phyloP scores from a whole-genome alignment of 1,139 yeast genomes.

The Kurtzmaniella quercitrusa region DNA sequence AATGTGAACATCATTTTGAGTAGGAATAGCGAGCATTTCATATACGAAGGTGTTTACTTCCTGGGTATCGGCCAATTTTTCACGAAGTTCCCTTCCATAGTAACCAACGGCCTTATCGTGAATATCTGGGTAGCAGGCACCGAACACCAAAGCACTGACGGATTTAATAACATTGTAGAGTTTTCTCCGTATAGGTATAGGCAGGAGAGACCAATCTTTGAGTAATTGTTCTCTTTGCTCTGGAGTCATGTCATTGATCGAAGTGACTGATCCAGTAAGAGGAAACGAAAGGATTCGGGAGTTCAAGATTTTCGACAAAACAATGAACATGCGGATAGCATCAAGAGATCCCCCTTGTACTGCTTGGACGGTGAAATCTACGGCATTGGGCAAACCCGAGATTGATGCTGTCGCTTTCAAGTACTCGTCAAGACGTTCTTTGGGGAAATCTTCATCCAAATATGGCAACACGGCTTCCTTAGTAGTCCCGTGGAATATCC shows the following conservation, averaged over 20 bases:
- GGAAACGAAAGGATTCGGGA: constrained; percentile 33
- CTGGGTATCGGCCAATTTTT: constrained; percentile 24
- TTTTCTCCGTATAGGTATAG: constrained; percentile 24
- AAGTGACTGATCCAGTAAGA: constrained; percentile 31
- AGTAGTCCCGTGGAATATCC: constrained; percentile 29
- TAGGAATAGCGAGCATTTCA: constrained; percentile 31
- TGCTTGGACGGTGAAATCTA: constrained; percentile 14
- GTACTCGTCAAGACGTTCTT: constrained; percentile 30
- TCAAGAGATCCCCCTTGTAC: constrained; percentile 15
- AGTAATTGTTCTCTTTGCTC: constrained; percentile 27
- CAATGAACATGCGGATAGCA: constrained; percentile 19
- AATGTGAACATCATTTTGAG: constrained; percentile 29
- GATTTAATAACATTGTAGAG: constrained; percentile 24
- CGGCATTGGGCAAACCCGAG: constrained; percentile 26
- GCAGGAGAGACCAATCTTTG: constrained; percentile 37
- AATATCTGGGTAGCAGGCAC: constrained; percentile 25
- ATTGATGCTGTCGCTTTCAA: constrained; percentile 25
- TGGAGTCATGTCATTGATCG: constrained; percentile 33
- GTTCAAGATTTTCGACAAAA: constrained; percentile 24
- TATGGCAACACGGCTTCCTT: constrained; percentile 25
- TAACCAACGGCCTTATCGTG: constrained; percentile 33
- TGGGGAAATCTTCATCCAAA: constrained; percentile 24
- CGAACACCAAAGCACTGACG: constrained; percentile 22
- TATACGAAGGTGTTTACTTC: constrained; percentile 24
- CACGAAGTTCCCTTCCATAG: constrained; percentile 30